Evolutionary conservation across 2,329 filamentous ascomycete genomes (phyloP), one percentile per base, ranked within the genome.

Genomic region (Curvularia lunata): DNA sequence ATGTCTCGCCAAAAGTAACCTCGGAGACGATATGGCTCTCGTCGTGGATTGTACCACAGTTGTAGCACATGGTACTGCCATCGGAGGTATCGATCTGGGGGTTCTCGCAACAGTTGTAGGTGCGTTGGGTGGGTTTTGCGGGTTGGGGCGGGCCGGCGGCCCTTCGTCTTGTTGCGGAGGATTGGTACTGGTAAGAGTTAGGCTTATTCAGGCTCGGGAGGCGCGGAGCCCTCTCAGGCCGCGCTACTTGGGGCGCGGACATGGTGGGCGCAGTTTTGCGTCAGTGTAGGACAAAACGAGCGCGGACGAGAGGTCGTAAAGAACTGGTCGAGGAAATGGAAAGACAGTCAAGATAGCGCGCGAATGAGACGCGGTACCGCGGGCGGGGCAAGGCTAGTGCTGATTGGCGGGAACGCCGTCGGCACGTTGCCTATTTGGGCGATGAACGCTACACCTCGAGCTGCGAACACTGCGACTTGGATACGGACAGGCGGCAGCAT

Each of bases 21-120:
- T 99, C 95, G 48, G 92, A 86, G 57, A 97, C 93, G 62, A 98
- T 97, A 71, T 96, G 92, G 73, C 87, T 88, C 72, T 96, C 90
- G 67, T 91, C 89, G 54, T 94, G 86, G 65, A 97, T 87, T 59
- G 87, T 88, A 83, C 92, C 94, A 77, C 95, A 98, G 46, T 86
- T 89, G 60, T 88, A 86, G 78, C 95, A 98, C 52, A 65, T 58
- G 13, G 52, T 55, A 2, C 42, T 52, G 27, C 63, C 64, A 19
- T 71, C 69, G 25, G 67, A 65, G 28, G 53, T 50, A 55, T 63
- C 63, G 34, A 73, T 63, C 12, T 70, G 58, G 5, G 72, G 74
- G 5, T 48, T 49, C 16, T 66, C 63, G 57, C 75, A 77, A 62
- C 74, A 76, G 19, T 62, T 54, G 32, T 58, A 63, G 21, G 59